Base-by-base conservation (phyloP, 495 filamentous ascomycete genomes). In the Recurvomyces mirabilis region DNA sequence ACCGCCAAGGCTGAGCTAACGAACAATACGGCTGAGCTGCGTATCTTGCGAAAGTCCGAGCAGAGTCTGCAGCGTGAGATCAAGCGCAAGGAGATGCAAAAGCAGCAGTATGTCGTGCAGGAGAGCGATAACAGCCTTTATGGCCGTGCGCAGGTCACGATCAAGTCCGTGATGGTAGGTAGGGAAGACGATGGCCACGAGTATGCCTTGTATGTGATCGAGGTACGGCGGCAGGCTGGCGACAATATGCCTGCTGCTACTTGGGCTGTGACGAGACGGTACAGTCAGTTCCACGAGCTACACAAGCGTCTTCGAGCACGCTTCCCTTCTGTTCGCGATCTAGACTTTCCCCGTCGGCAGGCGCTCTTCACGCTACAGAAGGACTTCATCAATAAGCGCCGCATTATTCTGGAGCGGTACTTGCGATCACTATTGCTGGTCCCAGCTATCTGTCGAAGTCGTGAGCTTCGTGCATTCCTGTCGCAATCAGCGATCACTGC, bases 71-170 rank as follows among this genome's bases (percentile, higher is more conserved):
- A 93, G 55, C 73, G 89, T 31, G 93, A 99, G 59, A 86, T 94
- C 28, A 74, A 84, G 29, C 77, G 91, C 22, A 96, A 96, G 60
- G 91, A 95, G 64, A 71, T 99, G 56, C 93, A 99, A 63, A 72
- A 87, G 30, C 88, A 94, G 63, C 93, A 96, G 60, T 99, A 96
- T 54, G 86, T 93, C 50, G 79, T 95, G 29, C 93, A 99, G 60
- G 89, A 96, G 60, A 94, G 87, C 58, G 93, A 96, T 56, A 99
- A 96, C 62, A 94, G 87, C 60, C 68, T 99, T 30, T 95, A 91
- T 60, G 91, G 91, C 13, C 81, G 91, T 11, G 87, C 91, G 3
- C 82, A 75, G 4, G 76, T 96, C 47, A 80, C 73, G 41, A 95
- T 99, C 63, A 87, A 84, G 60, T 82, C 82, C 1, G 88, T 93